Conservation (phyloP, 176 grass and related monocot species). For the Musa troglodytarum region DNA sequence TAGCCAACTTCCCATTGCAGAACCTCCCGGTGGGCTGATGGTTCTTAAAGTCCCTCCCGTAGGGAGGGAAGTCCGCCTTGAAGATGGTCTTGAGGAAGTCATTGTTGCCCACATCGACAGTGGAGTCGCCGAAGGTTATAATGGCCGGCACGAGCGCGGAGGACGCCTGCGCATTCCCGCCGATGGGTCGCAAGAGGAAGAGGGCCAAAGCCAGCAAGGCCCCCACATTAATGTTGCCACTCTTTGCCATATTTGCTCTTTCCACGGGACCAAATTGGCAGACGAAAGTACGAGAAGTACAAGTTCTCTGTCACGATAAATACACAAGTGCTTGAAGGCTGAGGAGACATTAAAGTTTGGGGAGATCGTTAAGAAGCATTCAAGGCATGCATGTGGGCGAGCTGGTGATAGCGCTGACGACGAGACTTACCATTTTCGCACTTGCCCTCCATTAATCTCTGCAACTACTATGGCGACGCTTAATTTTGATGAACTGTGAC, state of each 20-base stretch:
- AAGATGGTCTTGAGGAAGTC: constrained; percentile 69
- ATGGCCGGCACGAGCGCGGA: constrained; percentile 52
- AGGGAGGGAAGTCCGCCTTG: constrained; percentile 82
- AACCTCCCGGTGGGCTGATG: constrained; percentile 68
- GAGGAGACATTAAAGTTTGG: neutral
- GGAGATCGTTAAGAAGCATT: constrained; percentile 6
- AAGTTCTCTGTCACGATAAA: neutral
- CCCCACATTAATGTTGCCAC: constrained; percentile 11
- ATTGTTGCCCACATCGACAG: constrained; percentile 91
- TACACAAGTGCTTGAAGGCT: neutral
- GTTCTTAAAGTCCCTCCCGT: constrained; percentile 79
- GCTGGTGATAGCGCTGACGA: neutral
- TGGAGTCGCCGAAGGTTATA: constrained; percentile 72
- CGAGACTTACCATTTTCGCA: no score
- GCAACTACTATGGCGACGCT: constrained; percentile 10
- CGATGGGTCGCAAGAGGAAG: constrained; percentile 22
- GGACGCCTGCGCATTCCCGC: constrained; percentile 37
- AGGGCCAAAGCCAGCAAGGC: constrained; percentile 25
- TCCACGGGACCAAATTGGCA: neutral
- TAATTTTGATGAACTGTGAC: constrained; percentile 1
- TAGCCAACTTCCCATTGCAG: constrained; percentile 86
- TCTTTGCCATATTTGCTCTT: neutral
- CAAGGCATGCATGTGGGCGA: constrained; percentile 8
- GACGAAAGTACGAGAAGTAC: neutral
- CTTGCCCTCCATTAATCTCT: neutral